Evolutionary conservation across 768 basidiomycete species (phyloP).

Genomic region (Multifurca ochricompacta): DNA sequence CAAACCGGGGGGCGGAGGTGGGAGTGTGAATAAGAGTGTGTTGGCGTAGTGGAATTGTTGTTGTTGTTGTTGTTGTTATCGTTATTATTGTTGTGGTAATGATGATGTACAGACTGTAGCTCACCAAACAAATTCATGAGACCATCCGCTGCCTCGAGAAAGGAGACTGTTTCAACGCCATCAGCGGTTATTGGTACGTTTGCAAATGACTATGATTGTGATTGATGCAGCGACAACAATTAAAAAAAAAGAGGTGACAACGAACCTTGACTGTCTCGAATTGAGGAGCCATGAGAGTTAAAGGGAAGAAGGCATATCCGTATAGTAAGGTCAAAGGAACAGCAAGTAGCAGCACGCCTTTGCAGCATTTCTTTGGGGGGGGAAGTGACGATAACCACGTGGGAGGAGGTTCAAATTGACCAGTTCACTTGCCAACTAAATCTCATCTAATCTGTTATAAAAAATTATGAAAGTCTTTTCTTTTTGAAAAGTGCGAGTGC

Average conservation of each 20-base stretch:
- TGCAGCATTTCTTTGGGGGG: no score
- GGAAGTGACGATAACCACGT: no score
- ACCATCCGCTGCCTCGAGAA: slow-evolving; percentile 86
- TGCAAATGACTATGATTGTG: slow-evolving; percentile 60
- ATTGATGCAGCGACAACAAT: slow-evolving; percentile 1
- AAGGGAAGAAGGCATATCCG: slow-evolving; percentile 6
- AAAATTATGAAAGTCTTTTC: no score
- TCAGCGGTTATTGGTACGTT: slow-evolving; percentile 69
- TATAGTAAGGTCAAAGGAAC: no score
- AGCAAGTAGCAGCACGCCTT: no score
- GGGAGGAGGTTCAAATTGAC: no score
- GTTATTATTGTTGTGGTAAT: background rate
- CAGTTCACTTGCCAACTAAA: no score
- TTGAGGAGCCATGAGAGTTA: slow-evolving; percentile 42
- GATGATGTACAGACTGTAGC: slow-evolving; percentile 25
- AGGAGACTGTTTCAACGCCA: slow-evolving; percentile 73
- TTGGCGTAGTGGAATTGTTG: no score
- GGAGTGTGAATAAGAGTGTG: slow-evolving; percentile 8
- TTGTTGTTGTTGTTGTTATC: background rate
- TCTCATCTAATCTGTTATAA: no score
- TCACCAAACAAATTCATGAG: slow-evolving; percentile 66
- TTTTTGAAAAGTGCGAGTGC: no score
- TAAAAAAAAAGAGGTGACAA: background rate
- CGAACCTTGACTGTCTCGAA: slow-evolving; percentile 63
- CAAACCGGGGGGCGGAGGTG: background rate